A percentile compares a stretch with the other conserved stretches of the same genome.
phyloP scores from a whole-genome alignment of 345 rosid species.

The Brassica nigra region DNA sequence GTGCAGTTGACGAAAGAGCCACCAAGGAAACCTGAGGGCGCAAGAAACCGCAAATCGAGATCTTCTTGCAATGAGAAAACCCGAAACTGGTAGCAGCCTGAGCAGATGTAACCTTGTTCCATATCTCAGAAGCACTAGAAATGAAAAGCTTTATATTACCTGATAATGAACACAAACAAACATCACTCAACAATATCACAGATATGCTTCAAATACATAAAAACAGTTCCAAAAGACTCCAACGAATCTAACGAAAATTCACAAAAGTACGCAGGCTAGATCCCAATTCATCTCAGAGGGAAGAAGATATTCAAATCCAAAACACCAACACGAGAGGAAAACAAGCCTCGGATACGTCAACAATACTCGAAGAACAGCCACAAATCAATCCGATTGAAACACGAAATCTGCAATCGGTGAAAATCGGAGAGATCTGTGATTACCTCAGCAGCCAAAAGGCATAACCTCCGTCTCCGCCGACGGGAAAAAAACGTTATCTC shows the following conservation, averaged over 20 bases:
- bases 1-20: constrained; percentile 93
- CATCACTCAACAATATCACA: not conserved
- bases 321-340: not conserved
- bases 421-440: not conserved
- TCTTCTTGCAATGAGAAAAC: constrained; percentile 76
- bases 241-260: not conserved
- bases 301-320: constrained; percentile 9
- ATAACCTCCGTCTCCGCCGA: constrained; percentile 79
- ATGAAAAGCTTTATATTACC: constrained; percentile 60
- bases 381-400: constrained; percentile 33
- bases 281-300: constrained; percentile 3
- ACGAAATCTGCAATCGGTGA: not conserved
- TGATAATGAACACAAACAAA: constrained; percentile 33
- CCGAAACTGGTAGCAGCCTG: constrained; percentile 62
- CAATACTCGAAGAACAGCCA: not conserved
- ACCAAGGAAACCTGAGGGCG: constrained; percentile 68
- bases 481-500: constrained; percentile 58
- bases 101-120: constrained; percentile 65
- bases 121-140: constrained; percentile 58
- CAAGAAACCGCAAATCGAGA: constrained; percentile 84
- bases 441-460: constrained; percentile 74
- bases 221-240: not conserved
- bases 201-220: not conserved
- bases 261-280: not conserved
- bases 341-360: not conserved